Evolutionary conservation across 805 yeast genomes (phyloP).

Genomic region (Barnettozyma populi): DNA sequence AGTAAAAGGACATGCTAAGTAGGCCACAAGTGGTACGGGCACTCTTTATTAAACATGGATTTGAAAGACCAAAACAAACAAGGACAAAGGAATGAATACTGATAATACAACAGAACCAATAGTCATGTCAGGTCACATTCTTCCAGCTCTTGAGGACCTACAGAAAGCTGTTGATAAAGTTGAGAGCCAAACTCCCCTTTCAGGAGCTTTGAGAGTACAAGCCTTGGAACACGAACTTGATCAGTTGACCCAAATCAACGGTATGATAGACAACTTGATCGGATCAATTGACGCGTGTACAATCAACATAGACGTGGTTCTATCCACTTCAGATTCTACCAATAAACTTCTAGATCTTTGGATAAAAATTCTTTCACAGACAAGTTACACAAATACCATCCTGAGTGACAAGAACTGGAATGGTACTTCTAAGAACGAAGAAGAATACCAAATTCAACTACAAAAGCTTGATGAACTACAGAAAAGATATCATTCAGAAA

Average conservation of each 20-base stretch:
- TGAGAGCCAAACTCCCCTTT: slow-evolving; percentile 12
- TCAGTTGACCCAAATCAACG: slow-evolving; percentile 19
- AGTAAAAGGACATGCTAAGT: too few relatives aligned
- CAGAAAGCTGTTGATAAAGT: slow-evolving; percentile 11
- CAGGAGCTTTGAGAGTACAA: slow-evolving; percentile 14
- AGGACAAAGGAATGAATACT: neutral
- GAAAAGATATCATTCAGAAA: slow-evolving; percentile 21
- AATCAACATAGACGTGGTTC: slow-evolving; percentile 12
- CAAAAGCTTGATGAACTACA: slow-evolving; percentile 26
- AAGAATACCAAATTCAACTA: slow-evolving; percentile 20
- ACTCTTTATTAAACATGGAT: too few relatives aligned
- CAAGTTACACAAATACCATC: slow-evolving; percentile 46
- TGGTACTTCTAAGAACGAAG: slow-evolving; percentile 26
- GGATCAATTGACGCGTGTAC: slow-evolving; percentile 19
- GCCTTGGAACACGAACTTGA: slow-evolving; percentile 23
- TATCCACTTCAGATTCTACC: slow-evolving; percentile 39
- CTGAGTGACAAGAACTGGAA: slow-evolving; percentile 39
- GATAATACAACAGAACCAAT: neutral
- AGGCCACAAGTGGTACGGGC: too few relatives aligned
- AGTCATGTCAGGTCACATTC: slow-evolving; percentile 7
- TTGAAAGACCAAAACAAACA: neutral
- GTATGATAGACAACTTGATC: slow-evolving; percentile 18
- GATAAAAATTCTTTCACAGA: slow-evolving; percentile 58
- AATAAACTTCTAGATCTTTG: slow-evolving; percentile 50
- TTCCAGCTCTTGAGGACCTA: slow-evolving; percentile 7